Percentiles rank a stretch among this genome's conserved stretches.
Evolutionary conservation across 108 stramenopile species (phyloP).

Genomic region (Cyclotella sp.): DNA sequence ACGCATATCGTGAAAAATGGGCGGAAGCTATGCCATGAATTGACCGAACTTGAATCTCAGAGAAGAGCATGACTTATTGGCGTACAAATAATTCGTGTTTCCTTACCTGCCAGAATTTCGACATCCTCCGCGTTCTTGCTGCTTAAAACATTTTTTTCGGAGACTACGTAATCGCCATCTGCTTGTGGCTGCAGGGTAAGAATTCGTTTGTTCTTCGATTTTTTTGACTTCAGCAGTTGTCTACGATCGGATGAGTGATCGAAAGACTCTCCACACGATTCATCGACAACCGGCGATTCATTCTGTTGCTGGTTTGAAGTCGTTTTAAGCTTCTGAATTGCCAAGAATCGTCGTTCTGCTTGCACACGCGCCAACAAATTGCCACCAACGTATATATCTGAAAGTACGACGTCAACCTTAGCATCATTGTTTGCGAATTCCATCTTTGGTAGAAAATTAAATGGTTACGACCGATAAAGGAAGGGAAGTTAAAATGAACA

Average conservation of each 20-base stretch:
- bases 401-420: conserved; percentile 37
- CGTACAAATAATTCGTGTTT: too few relatives aligned
- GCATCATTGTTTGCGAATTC: conserved; percentile 54
- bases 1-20: conserved; percentile 41
- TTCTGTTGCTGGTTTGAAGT: conserved; percentile 20
- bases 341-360: conserved; percentile 32
- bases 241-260: conserved; percentile 8
- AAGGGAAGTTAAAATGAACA: not conserved
- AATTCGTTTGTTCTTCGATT: conserved; percentile 17
- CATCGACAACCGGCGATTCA: not conserved
- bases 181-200: conserved; percentile 28
- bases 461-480: not conserved
- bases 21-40: conserved; percentile 1
- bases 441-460: conserved; percentile 17
- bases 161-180: conserved; percentile 28
- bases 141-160: conserved; percentile 35
- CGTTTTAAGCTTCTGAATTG: conserved; percentile 33
- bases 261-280: not conserved
- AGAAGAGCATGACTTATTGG: too few relatives aligned
- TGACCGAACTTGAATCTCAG: not conserved
- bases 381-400: conserved; percentile 48
- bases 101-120: conserved; percentile 3
- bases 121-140: conserved; percentile 30
- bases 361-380: conserved; percentile 48
- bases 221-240: conserved; percentile 1